phyloP scores from a whole-genome alignment of 768 basidiomycete species.

The Coprinellus micaceus region DNA sequence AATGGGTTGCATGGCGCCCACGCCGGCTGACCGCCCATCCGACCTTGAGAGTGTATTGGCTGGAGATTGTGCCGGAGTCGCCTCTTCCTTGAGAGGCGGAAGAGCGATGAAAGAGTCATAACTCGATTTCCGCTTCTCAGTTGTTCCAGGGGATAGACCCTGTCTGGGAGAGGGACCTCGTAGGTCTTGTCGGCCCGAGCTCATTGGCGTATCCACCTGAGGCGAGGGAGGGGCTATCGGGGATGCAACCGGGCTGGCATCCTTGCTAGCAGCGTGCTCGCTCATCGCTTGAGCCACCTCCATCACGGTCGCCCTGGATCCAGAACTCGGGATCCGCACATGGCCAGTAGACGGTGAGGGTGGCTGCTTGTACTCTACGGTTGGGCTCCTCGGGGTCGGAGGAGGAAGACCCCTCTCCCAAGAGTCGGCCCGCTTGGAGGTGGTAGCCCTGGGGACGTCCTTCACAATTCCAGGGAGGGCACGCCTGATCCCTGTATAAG shows the following conservation, averaged over 20 bases:
- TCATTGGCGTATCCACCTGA: neutral
- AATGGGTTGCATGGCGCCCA: neutral
- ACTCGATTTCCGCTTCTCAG: conserved; percentile 62
- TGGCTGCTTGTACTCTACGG: conserved; percentile 19
- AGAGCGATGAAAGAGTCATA: conserved; percentile 61
- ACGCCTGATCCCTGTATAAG: conserved; percentile 7
- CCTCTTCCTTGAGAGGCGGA: conserved; percentile 67
- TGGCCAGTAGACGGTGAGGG: conserved; percentile 39
- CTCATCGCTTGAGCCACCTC: conserved; percentile 66
- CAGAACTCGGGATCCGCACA: conserved; percentile 62
- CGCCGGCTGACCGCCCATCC: neutral
- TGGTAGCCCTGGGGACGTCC: neutral
- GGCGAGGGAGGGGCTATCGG: neutral
- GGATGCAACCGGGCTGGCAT: neutral
- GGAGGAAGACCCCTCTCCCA: neutral
- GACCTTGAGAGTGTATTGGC: conserved; percentile 46
- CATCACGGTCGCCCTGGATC: conserved; percentile 71
- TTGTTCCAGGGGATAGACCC: conserved; percentile 24
- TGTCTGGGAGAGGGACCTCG: conserved; percentile 19
- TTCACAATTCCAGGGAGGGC: conserved; percentile 10
- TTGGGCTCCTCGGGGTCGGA: conserved; percentile 1
- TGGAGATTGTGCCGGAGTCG: conserved; percentile 55
- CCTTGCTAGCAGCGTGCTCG: conserved; percentile 20
- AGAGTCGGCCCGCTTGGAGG: conserved; percentile 2
- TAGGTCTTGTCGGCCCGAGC: conserved; percentile 2